These are phyloP conservation scores for Secale cereale DNA, from an alignment of 176 grass and related monocot species.

Conservation along the genomic window DNA sequence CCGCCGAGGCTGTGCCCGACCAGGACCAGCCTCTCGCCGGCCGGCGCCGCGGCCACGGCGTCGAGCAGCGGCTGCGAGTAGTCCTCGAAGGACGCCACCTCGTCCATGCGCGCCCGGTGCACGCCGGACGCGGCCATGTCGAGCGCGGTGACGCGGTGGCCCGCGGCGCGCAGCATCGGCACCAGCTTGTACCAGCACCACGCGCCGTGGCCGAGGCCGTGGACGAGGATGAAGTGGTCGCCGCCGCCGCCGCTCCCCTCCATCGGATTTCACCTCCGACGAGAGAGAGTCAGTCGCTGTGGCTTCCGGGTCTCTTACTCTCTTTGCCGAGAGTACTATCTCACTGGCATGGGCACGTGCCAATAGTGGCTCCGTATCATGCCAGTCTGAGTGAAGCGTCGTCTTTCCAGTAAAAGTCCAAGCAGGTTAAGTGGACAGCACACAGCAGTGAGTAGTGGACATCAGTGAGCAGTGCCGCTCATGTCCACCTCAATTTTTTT, in stretches of 20 bases:
- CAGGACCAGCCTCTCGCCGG: slow-evolving; percentile 36
- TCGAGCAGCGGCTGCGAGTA: slow-evolving; percentile 47
- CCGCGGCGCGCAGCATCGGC: slow-evolving; percentile 15
- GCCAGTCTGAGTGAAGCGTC: background rate
- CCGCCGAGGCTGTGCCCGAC: slow-evolving; percentile 57
- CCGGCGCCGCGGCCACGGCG: background rate
- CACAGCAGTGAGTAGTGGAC: too few relatives aligned
- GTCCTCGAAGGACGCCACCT: slow-evolving; percentile 47
- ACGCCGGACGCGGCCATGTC: slow-evolving; percentile 39
- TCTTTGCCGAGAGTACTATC: too few relatives aligned
- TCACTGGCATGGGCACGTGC: background rate
- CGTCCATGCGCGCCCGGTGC: slow-evolving; percentile 32
- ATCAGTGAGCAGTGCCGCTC: too few relatives aligned
- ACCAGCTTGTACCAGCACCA: slow-evolving; percentile 69
- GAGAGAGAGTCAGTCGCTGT: background rate
- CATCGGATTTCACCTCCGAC: background rate
- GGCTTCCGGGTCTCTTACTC: too few relatives aligned
- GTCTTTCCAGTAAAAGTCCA: too few relatives aligned
- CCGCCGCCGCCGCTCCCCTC: background rate
- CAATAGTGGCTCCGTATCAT: background rate
- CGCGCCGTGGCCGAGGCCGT: slow-evolving; percentile 43
- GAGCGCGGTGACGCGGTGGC: slow-evolving; percentile 37
- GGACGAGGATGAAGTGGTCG: slow-evolving; percentile 51
- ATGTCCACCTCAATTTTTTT: background rate
- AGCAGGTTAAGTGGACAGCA: too few relatives aligned